Base-by-base conservation (phyloP, 495 filamentous ascomycete genomes). In the Tuber aestivum region DNA sequence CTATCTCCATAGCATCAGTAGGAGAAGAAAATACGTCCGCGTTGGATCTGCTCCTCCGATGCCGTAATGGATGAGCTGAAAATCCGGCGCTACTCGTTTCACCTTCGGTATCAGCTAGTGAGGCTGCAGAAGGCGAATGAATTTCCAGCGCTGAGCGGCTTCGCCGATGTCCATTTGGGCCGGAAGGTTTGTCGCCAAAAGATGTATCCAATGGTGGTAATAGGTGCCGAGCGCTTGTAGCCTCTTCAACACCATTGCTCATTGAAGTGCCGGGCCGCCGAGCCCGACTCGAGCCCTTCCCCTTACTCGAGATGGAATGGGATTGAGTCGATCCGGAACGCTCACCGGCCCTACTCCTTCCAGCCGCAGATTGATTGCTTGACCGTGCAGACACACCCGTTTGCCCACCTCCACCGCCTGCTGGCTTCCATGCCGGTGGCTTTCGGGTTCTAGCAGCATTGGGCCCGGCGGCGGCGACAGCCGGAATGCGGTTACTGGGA, bases 1-100 rank as follows among this genome's bases (percentile, higher is more conserved):
- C 80, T 42, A 77, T 56, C 74, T 79, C 74, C 61, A 76, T 77
- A 6, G 76, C 76, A 61, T 76, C 74, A 65, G 16, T 61, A 14
- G 89, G 89, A 71, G 88, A 85, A 20, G 86, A 86, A 6, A 87
- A 85, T 10, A 82, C 72, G 61, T 83, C 81, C 74, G 84, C 56
- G 78, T 83, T 76, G 16, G 82, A 84, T 70, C 75, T 77, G 41
- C 81, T 81, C 68, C 84, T 78, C 27, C 84, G 83, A 72, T 88
- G 85, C 56, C 87, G 85, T 35, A 87, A 85, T 27, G 89, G 85
- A 74, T 86, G 87, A 1, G 41, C 38, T 8, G 76, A 35, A 21
- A 70, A 7, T 4, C 20, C 50, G n/a, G 45, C 41, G 44, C 61
- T 72, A 27, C 74, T 74, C 6, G 74, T 70, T 75, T 82, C 81